Percentiles rank a stretch among this genome's conserved stretches.
Evolutionary conservation across 495 filamentous ascomycete genomes (phyloP).

Genomic region (Podospora pseudoanserina): DNA sequence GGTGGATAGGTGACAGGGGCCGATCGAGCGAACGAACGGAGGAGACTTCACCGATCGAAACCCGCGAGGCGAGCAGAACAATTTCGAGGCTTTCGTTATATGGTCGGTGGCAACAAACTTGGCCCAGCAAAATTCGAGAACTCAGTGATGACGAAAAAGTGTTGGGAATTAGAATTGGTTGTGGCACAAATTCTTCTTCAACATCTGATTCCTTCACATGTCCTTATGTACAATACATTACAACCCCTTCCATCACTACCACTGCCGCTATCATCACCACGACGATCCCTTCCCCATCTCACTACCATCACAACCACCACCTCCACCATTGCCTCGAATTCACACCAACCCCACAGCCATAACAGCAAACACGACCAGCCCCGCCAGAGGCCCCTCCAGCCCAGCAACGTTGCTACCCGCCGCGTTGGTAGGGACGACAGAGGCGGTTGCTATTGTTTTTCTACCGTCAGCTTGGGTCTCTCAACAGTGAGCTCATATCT

Average conservation of each 20-base stretch:
- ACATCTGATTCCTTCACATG: too few species aligned
- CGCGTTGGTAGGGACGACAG: conserved; percentile 2
- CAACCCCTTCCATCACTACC: not conserved
- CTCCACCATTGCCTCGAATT: not conserved
- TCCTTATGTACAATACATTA: not conserved
- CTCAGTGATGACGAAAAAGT: too few species aligned
- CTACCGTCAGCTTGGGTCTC: not conserved
- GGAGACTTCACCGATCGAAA: too few species aligned
- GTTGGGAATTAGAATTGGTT: too few species aligned
- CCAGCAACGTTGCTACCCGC: not conserved
- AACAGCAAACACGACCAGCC: conserved; percentile 12
- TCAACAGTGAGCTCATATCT: not conserved
- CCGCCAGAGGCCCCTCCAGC: conserved; percentile 9
- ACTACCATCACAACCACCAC: not conserved
- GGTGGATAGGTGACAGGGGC: too few species aligned
- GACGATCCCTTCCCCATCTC: not conserved
- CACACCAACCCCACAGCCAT: conserved; percentile 18
- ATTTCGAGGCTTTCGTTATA: too few species aligned
- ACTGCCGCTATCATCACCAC: too few species aligned
- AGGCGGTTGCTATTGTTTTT: conserved; percentile 3
- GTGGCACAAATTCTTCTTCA: too few species aligned
- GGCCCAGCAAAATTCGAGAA: too few species aligned
- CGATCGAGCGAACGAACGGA: too few species aligned
- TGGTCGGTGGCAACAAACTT: too few species aligned
- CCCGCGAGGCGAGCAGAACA: too few species aligned